A percentile compares a stretch with the other conserved stretches of the same genome.
Conservation (phyloP, 371 early-diverging fungal species). For the Massospora cicadina region DNA sequence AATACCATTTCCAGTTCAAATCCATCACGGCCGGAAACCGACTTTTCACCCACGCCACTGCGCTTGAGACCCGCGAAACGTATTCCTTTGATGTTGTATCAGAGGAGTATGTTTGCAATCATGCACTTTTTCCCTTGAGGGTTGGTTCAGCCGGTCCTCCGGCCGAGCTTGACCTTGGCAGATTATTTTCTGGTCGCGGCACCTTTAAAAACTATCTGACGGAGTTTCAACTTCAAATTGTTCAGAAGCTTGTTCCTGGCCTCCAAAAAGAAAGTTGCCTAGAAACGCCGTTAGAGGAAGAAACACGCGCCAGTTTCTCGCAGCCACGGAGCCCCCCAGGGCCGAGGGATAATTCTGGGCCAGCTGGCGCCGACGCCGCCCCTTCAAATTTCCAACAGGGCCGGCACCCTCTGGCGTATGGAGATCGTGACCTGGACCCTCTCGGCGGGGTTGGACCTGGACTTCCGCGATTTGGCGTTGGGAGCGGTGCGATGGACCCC, state of each 20-base stretch:
- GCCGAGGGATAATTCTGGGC: conserved; percentile 1
- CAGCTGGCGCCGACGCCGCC: conserved; percentile 14
- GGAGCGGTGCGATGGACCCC: conserved; percentile 15
- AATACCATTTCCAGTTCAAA: conserved; percentile 44
- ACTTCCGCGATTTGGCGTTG: conserved; percentile 19
- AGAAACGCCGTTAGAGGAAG: conserved; percentile 13
- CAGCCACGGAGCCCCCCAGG: conserved; percentile 25
- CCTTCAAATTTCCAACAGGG: conserved; percentile 20
- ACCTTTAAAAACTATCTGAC: conserved; percentile 34
- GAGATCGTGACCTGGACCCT: conserved; percentile 10
- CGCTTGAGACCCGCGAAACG: conserved; percentile 41
- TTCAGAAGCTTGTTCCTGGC: conserved; percentile 48
- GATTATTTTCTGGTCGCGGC: conserved; percentile 32
- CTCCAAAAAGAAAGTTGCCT: conserved; percentile 35
- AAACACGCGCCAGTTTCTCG: neutral
- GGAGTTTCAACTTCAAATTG: conserved; percentile 32
- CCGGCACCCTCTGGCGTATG: conserved; percentile 29
- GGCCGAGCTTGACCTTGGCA: conserved; percentile 13
- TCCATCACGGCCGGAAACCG: conserved; percentile 35
- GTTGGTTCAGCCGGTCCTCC: conserved; percentile 21
- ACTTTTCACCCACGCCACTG: conserved; percentile 39
- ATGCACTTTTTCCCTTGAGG: conserved; percentile 23
- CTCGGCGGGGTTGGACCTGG: conserved; percentile 16
- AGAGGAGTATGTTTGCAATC: conserved; percentile 35
- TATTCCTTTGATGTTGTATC: conserved; percentile 32